phyloP scores from a whole-genome alignment of 2,329 filamentous ascomycete genomes.

The Phialophora chinensis region DNA sequence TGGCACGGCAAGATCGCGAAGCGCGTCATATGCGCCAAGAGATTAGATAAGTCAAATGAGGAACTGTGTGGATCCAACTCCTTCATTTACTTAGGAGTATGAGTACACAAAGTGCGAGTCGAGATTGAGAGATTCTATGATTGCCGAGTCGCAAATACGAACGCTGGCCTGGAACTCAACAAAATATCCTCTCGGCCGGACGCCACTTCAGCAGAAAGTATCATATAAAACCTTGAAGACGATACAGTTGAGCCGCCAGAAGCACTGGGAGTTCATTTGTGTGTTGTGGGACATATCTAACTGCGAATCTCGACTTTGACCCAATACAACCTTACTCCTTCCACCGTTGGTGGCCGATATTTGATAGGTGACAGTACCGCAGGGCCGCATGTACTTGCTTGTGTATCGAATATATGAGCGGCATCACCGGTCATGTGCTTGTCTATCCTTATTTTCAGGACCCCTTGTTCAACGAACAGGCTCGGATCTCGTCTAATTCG shows the following conservation, averaged over 20 bases:
- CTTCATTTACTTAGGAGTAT: not conserved
- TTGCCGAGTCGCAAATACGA: not conserved
- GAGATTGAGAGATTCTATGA: not conserved
- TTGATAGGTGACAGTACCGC: too few relatives aligned
- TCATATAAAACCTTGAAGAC: not conserved
- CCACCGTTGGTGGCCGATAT: too few relatives aligned
- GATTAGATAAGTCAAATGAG: conserved; percentile 18
- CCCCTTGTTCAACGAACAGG: not conserved
- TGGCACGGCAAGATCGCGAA: not conserved
- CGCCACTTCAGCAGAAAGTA: not conserved
- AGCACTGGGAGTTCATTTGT: not conserved
- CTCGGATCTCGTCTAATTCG: not conserved
- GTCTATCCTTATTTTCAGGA: not conserved
- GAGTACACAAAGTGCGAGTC: not conserved
- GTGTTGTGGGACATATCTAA: too few relatives aligned
- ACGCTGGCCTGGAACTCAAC: not conserved
- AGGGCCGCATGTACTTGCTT: too few relatives aligned
- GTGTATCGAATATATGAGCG: not conserved
- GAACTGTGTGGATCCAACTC: too few relatives aligned
- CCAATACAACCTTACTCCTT: too few relatives aligned
- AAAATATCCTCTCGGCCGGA: not conserved
- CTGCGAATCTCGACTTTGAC: too few relatives aligned
- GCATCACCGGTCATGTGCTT: not conserved
- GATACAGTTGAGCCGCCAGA: not conserved
- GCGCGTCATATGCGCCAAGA: conserved; percentile 27